phyloP scores from a whole-genome alignment of 2,329 filamentous ascomycete genomes.

The Penicillium carneum region DNA sequence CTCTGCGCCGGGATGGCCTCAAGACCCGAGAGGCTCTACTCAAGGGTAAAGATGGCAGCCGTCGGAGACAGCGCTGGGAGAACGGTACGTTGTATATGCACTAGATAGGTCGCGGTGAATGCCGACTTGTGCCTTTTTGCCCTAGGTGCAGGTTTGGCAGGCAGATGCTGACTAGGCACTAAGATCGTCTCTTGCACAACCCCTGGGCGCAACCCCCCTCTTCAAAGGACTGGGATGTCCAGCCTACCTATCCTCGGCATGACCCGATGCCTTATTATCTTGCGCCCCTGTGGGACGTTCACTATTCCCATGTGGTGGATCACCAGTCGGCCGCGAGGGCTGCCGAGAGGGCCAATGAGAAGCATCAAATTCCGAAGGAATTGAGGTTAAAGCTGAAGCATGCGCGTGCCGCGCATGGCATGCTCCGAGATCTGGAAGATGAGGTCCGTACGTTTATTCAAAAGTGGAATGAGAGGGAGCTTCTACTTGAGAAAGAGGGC shows the following conservation, averaged over 20 bases:
- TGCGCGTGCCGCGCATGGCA: constrained; percentile 75
- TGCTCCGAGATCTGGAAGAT: constrained; percentile 84
- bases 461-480: constrained; percentile 64
- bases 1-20: constrained; percentile 66
- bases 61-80: constrained; percentile 89
- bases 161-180: constrained; percentile 35
- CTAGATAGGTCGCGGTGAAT: neutral
- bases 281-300: constrained; percentile 81
- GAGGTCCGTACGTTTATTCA: constrained; percentile 79
- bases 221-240: constrained; percentile 81
- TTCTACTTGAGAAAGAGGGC: constrained; percentile 56
- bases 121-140: neutral
- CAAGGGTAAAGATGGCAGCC: constrained; percentile 88
- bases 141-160: constrained; percentile 4
- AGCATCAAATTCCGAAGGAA: constrained; percentile 73
- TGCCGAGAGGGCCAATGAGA: constrained; percentile 47
- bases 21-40: constrained; percentile 76
- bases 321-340: constrained; percentile 48
- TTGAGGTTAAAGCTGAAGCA: constrained; percentile 82
- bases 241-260: constrained; percentile 79
- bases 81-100: constrained; percentile 69
- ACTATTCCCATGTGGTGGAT: constrained; percentile 53
- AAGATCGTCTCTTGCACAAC: constrained; percentile 85
- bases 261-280: constrained; percentile 83
- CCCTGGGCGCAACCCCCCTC: constrained; percentile 84